phyloP scores from a whole-genome alignment of 169 alveolate species.

The Plasmodium sp. region DNA sequence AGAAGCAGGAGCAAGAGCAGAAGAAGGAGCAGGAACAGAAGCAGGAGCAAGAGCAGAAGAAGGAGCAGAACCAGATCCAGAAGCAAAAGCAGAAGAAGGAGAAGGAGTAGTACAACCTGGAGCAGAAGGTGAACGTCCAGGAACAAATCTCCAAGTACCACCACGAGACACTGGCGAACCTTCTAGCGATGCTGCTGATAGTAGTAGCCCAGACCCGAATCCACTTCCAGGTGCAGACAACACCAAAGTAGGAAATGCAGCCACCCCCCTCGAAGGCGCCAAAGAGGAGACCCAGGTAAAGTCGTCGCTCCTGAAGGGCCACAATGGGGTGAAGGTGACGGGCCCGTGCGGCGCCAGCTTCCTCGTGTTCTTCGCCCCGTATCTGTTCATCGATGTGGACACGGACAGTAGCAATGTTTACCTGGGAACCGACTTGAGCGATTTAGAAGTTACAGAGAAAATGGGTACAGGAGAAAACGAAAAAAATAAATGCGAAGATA shows the following conservation, averaged over 20 bases:
- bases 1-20: too few species aligned
- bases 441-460: neutral
- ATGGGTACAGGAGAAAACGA: neutral
- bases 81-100: too few species aligned
- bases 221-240: neutral
- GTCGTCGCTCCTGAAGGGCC: neutral
- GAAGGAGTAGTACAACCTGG: too few species aligned
- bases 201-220: neutral
- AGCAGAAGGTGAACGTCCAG: too few species aligned
- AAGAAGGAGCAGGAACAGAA: too few species aligned
- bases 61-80: too few species aligned
- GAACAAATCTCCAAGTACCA: neutral
- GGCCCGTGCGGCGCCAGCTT: slow-evolving; percentile 1
- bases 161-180: neutral
- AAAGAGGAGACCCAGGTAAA: neutral
- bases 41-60: too few species aligned
- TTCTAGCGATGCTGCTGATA: neutral
- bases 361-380: neutral
- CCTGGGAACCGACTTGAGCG: neutral
- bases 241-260: neutral
- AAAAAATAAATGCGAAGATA: neutral
- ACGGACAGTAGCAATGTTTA: neutral
- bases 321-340: neutral
- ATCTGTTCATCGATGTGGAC: slow-evolving; percentile 8
- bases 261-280: neutral